Conservation (phyloP, 1,284 basidiomycete species). For the Polyporus tsugae region DNA sequence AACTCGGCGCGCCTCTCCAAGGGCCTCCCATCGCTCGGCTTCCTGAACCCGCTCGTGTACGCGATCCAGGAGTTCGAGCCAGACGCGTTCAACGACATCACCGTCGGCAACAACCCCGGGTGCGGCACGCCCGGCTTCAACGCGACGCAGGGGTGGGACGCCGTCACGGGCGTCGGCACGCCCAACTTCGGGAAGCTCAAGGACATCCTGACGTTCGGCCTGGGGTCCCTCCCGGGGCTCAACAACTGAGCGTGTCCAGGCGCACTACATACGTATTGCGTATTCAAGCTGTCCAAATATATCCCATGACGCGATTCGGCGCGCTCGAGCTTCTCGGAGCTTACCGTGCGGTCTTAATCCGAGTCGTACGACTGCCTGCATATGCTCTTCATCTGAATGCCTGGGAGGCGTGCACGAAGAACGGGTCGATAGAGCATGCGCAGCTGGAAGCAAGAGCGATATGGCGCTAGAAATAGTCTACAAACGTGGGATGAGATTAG, state of each 20-base stretch:
- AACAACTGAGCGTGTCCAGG: not conserved
- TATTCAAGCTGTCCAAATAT: too few relatives aligned
- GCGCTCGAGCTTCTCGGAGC: not conserved
- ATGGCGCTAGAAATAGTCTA: not conserved
- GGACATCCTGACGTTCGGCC: constrained; percentile 30
- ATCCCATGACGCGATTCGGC: too few relatives aligned
- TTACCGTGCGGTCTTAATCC: not conserved
- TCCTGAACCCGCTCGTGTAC: constrained; percentile 58
- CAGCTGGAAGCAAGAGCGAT: not conserved
- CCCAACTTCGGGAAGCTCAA: constrained; percentile 42
- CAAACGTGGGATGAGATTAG: constrained; percentile 9
- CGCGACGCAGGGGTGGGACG: constrained; percentile 48
- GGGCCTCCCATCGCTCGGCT: constrained; percentile 54
- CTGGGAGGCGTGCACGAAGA: not conserved
- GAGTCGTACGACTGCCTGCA: not conserved
- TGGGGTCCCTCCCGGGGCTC: constrained; percentile 9
- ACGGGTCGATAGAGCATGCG: not conserved
- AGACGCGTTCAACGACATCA: constrained; percentile 56
- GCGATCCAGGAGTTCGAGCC: constrained; percentile 34
- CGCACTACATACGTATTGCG: too few relatives aligned
- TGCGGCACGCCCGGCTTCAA: constrained; percentile 43
- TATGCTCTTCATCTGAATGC: not conserved
- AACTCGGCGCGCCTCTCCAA: constrained; percentile 59
- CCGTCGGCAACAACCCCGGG: constrained; percentile 41
- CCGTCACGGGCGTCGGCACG: constrained; percentile 46